phyloP scores from a whole-genome alignment of 768 basidiomycete species.

The Trametes cubensis region DNA sequence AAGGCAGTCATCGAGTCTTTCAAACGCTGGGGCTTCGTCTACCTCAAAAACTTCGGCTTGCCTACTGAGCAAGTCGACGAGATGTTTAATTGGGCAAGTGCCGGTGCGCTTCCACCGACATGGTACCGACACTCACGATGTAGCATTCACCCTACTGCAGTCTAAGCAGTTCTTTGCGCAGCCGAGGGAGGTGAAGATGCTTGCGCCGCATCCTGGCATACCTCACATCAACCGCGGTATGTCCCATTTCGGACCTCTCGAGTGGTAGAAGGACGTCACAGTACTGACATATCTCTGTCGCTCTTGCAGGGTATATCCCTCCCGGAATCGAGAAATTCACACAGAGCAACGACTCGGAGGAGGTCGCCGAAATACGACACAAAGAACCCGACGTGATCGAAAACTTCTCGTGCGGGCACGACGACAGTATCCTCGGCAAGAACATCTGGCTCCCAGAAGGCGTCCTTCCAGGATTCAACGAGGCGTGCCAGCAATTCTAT shows the following conservation, averaged over 20 bases:
- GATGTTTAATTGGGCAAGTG: conserved; percentile 35
- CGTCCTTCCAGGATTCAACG: conserved; percentile 53
- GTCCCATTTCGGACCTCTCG: neutral
- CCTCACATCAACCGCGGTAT: conserved; percentile 36
- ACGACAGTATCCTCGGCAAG: conserved; percentile 44
- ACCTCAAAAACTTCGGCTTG: conserved; percentile 34
- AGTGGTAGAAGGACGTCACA: too few relatives aligned
- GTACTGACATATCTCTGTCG: neutral
- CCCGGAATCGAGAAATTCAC: conserved; percentile 35
- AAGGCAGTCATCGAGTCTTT: conserved; percentile 45
- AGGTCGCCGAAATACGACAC: conserved; percentile 32
- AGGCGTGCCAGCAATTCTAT: conserved; percentile 53
- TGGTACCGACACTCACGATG: neutral
- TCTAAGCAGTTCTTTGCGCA: conserved; percentile 33
- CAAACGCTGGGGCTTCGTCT: conserved; percentile 31
- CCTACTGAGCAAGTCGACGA: conserved; percentile 34
- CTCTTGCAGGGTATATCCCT: conserved; percentile 30
- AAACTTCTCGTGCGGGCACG: conserved; percentile 53
- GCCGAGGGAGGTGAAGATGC: conserved; percentile 33
- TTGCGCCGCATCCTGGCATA: conserved; percentile 37
- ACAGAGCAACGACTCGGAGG: conserved; percentile 35
- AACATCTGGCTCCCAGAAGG: conserved; percentile 60
- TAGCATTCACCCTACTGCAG: conserved; percentile 5
- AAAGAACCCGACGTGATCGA: conserved; percentile 47
- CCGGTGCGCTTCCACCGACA: neutral